Evolutionary conservation across 768 basidiomycete species (phyloP), one percentile per base, ranked within the genome.

Genomic region (Pisolithus marmoratus): DNA sequence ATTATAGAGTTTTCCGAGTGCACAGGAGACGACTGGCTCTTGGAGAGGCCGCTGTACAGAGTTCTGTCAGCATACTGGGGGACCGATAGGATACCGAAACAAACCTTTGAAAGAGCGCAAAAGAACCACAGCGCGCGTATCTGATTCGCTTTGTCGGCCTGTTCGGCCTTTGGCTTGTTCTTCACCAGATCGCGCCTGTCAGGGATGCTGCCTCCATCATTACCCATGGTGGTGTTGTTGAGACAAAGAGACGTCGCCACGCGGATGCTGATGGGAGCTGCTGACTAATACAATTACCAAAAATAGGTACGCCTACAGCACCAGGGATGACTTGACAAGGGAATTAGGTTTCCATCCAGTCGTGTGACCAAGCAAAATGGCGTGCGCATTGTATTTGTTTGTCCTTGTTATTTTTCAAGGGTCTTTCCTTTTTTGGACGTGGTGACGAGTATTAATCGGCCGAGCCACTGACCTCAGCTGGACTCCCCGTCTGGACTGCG

Each of bases 1-100:
- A 70, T 97, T 99, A 66, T 97, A 98, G 1, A 99, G 74, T 67
- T 94, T 95, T 11, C 96, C 96, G 0, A 97, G 77, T 1, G 84
- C 84, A 69, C 93, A 95, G 0, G 94, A 85, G 0, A 97, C 96
- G 6, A 97, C 75, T 0, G 96, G 96, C 53, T 90, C 84, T 61
- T 85, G 83, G 2, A 98, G 76, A n/a, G 84, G 85, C 49, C 81
- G 80, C 92, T 94, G 62, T 31, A 48, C 4, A 29, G 41, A 14
- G 38, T n/a, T 27, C 2, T 14, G 41, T 63, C 7, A 55, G 36
- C n/a, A n/a, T 23, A 19, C 34, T 37, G 29, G 20, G 3, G 24
- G 8, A 19, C 34, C 12, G 19, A 2, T 17, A 27, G 8, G 44
- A 36, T 24, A 2, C n/a, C 51, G 29, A 48, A 64, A 44, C 53